Evolutionary conservation across 352 stramenopile genomes (phyloP).

Genomic region (Phytophthora pinifolia): DNA sequence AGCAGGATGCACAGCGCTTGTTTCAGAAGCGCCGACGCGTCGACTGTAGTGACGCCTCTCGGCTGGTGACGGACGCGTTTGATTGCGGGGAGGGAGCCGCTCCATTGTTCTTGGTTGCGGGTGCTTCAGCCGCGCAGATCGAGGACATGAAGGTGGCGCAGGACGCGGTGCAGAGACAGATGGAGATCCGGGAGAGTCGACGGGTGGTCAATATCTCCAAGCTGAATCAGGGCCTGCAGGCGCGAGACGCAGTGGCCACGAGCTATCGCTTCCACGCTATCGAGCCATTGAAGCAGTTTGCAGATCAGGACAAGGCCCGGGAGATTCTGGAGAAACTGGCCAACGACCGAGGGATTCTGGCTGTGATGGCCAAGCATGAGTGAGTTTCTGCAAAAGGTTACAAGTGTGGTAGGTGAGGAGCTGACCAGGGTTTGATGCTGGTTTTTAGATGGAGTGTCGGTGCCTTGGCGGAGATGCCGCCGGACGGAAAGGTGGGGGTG

Average conservation of each 20-base stretch:
- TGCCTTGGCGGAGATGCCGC: constrained; percentile 86
- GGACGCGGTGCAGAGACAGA: constrained; percentile 36
- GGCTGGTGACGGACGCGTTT: constrained; percentile 28
- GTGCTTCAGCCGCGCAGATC: constrained; percentile 48
- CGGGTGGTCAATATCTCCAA: constrained; percentile 57
- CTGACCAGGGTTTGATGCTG: constrained; percentile 1
- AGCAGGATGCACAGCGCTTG: constrained; percentile 49
- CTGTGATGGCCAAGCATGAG: constrained; percentile 90
- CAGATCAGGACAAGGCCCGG: constrained; percentile 50
- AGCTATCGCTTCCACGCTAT: constrained; percentile 75
- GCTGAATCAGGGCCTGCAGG: constrained; percentile 43
- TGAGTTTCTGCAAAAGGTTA: constrained; percentile 20
- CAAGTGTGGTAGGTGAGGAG: neutral
- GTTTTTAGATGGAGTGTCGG: constrained; percentile 80
- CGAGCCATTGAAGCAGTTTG: constrained; percentile 63
- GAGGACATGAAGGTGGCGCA: constrained; percentile 54
- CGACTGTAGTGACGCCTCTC: constrained; percentile 27
- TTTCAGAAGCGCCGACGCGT: constrained; percentile 60
- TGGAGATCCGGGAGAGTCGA: constrained; percentile 50
- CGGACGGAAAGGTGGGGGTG: constrained; percentile 90
- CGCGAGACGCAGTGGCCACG: constrained; percentile 39
- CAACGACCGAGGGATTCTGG: constrained; percentile 85
- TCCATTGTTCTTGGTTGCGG: constrained; percentile 46
- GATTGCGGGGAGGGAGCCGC: constrained; percentile 17
- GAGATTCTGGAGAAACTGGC: constrained; percentile 85